Percentiles rank a stretch among this genome's conserved stretches.
These are phyloP conservation scores for Cytospora paraplurivora DNA, from an alignment of 2,329 filamentous ascomycete genomes.

Conservation along the genomic window DNA sequence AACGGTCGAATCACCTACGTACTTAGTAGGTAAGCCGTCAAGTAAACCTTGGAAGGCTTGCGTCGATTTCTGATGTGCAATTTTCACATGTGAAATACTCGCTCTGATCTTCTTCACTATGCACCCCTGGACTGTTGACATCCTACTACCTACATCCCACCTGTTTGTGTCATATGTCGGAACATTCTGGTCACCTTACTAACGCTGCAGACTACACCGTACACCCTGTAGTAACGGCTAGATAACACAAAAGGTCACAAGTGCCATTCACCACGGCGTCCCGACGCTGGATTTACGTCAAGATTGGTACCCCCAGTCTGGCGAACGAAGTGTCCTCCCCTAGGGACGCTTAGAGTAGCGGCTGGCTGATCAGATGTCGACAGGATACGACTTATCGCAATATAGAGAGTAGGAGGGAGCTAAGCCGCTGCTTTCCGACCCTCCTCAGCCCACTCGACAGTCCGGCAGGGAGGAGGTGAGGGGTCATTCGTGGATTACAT, in stretches of 20 bases:
- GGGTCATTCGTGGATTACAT: conserved; percentile 1
- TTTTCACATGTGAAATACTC: not conserved
- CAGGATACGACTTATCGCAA: conserved; percentile 15
- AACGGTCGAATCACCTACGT: not conserved
- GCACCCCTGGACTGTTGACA: not conserved
- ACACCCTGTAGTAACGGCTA: conserved; percentile 7
- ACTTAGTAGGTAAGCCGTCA: not conserved
- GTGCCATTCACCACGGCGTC: conserved; percentile 1
- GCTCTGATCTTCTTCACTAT: not conserved
- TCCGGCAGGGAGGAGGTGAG: conserved; percentile 3
- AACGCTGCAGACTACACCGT: not conserved
- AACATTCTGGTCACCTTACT: not conserved
- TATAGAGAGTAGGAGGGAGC: not conserved
- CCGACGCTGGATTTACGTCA: conserved; percentile 17
- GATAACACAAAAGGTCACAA: conserved; percentile 14
- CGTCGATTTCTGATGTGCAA: not conserved
- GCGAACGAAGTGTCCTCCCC: not conserved
- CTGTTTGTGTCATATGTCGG: not conserved
- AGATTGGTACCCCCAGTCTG: conserved; percentile 6
- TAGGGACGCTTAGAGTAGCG: conserved; percentile 6
- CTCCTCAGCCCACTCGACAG: not conserved
- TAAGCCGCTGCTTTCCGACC: conserved; percentile 23
- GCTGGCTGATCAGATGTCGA: conserved; percentile 13
- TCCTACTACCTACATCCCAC: not conserved
- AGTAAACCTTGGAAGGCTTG: not conserved